Evolutionary conservation across 2,329 filamentous ascomycete genomes (phyloP), one percentile per base, ranked within the genome.

Genomic region (Stachybotrys elegans): DNA sequence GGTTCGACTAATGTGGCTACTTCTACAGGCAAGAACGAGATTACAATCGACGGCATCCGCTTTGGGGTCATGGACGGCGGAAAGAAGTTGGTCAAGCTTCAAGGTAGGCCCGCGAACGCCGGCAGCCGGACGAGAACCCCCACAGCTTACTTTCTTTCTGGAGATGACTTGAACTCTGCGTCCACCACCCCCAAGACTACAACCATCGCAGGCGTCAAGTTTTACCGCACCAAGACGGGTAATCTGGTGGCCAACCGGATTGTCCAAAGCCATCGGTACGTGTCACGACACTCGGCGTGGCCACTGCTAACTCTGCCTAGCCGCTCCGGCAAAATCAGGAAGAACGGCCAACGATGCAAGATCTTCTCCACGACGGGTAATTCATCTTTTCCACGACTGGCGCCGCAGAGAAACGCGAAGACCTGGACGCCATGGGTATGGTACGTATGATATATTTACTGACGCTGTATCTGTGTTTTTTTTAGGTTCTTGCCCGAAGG

Each of bases 161-260:
- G 7, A 82, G 76, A 73, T 63, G 79, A 84, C 53, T 67, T 72
- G 38, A 79, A 82, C 57, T 71, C 76, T 29, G 74, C 79, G 43
- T 80, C 77, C 43, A 72, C 76, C 39, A 94, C 89, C 3, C 90
- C 90, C 1, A 93, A 90, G 65, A 78, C 75, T 50, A 76, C 84
- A 32, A 69, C 72, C 6, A 71, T 95, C 48, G 87, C 85, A 42
- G 88, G 88, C 34, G 86, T 95, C 56, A 82, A 79, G 51, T 95
- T 95, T 60, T 77, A 88, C 56, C 80, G 90, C 52, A 95, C 88
- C 65, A 94, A 92, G 62, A 86, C 84, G 54, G 90, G 90, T 49
- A 95, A 95, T 55, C 77, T 95, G 21, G 85, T 91, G 58, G 84
- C 88, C 44, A 78, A 86, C 57, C 83, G 86, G 50, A 75, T 89